These are phyloP conservation scores for Fusarium multiceps DNA, from an alignment of 2,329 filamentous ascomycete genomes.

Conservation along the genomic window DNA sequence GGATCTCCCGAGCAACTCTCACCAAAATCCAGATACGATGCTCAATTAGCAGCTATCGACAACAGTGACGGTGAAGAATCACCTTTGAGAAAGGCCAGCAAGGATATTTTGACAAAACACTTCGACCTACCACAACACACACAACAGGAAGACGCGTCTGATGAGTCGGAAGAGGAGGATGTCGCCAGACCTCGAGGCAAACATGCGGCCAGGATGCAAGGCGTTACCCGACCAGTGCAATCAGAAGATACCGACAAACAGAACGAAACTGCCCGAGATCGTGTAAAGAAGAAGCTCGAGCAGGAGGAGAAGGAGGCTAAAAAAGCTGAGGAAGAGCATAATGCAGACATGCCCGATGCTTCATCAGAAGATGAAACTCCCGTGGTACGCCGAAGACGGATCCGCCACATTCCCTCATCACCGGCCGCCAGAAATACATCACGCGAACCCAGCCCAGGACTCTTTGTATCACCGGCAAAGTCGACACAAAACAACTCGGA, in stretches of 20 bases:
- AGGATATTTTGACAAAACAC: conserved; percentile 14
- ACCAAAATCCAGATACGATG: conserved; percentile 66
- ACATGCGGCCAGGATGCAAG: conserved; percentile 73
- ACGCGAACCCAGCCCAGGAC: conserved; percentile 55
- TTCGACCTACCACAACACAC: conserved; percentile 30
- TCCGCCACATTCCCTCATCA: conserved; percentile 51
- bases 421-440: conserved; percentile 44
- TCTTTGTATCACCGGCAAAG: conserved; percentile 62
- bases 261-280: conserved; percentile 53
- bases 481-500: conserved; percentile 51
- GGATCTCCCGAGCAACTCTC: conserved; percentile 59
- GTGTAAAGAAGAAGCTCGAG: conserved; percentile 58
- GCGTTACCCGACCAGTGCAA: conserved; percentile 38
- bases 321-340: conserved; percentile 42
- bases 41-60: conserved; percentile 63
- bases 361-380: conserved; percentile 57
- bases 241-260: conserved; percentile 3
- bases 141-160: conserved; percentile 60
- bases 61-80: conserved; percentile 60
- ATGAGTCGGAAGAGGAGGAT: conserved; percentile 50
- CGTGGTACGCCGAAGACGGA: conserved; percentile 55
- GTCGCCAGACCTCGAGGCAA: conserved; percentile 67
- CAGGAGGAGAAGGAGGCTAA: conserved; percentile 39
- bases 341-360: conserved; percentile 46
- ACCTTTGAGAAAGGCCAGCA: conserved; percentile 21